A percentile compares a stretch with the other conserved stretches of the same genome.
Evolutionary conservation across 1,284 basidiomycete species (phyloP).

Genomic region (Moesziomyces aphidis): DNA sequence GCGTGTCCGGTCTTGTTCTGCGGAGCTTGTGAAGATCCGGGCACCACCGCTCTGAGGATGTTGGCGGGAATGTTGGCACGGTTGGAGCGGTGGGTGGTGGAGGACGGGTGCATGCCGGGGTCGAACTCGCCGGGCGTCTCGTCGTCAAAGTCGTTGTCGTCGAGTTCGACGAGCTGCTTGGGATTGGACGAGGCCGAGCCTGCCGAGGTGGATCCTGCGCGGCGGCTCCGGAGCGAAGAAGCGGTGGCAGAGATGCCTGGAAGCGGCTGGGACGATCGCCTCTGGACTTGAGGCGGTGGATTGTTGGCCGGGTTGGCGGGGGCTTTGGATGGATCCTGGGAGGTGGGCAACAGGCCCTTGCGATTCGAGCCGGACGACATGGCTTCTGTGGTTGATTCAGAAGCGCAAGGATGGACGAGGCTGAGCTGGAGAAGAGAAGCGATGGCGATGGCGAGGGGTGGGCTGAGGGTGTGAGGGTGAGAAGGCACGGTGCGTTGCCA

Average conservation of each 20-base stretch:
- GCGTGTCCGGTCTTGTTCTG: conserved; percentile 11
- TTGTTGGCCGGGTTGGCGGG: conserved; percentile 1
- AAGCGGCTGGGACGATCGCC: conserved; percentile 52
- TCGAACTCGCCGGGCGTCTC: conserved; percentile 58
- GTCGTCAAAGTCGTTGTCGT: conserved; percentile 61
- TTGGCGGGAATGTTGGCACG: conserved; percentile 10
- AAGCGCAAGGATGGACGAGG: background rate
- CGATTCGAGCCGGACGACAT: conserved; percentile 42
- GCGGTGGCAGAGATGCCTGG: conserved; percentile 64
- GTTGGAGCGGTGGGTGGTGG: conserved; percentile 20
- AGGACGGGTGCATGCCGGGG: conserved; percentile 35
- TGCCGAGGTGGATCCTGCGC: conserved; percentile 36
- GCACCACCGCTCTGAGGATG: conserved; percentile 25
- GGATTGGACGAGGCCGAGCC: conserved; percentile 20
- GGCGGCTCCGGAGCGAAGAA: conserved; percentile 57
- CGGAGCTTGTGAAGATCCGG: conserved; percentile 12
- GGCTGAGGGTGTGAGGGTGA: too few relatives aligned
- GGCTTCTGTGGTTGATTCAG: background rate
- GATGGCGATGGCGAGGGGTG: background rate
- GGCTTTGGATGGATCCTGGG: conserved; percentile 19
- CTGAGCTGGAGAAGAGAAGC: background rate
- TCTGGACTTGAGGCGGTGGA: conserved; percentile 33
- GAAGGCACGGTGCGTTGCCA: too few relatives aligned
- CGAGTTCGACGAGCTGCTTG: conserved; percentile 20
- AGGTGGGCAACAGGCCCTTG: conserved; percentile 50